Conservation (phyloP, 1,139 yeast species). For the Waltiozyma solani region DNA sequence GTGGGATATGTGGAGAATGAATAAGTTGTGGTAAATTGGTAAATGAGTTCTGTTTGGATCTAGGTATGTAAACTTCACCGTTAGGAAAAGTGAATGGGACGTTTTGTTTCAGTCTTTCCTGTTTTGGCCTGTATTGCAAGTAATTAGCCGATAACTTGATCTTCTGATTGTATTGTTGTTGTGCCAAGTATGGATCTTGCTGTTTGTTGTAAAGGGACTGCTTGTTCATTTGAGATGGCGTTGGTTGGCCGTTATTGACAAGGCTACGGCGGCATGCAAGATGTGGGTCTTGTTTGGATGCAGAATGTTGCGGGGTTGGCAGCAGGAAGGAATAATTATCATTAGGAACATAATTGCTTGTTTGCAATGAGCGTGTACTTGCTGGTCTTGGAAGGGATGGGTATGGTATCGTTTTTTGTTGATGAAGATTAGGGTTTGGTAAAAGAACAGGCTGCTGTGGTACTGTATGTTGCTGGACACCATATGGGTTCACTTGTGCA, state of each 20-base stretch:
- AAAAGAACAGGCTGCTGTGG: no score
- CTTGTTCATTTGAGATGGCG: not conserved
- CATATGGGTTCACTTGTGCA: not conserved
- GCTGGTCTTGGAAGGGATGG: not conserved
- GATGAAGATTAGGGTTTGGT: no score
- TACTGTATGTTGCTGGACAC: not conserved
- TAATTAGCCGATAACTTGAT: not conserved
- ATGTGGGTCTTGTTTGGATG: no score
- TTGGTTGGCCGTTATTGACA: not conserved
- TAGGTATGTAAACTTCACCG: slow-evolving; percentile 20
- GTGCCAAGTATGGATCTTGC: not conserved
- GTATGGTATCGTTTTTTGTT: no score
- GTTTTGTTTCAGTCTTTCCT: slow-evolving; percentile 5
- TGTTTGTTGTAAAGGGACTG: not conserved
- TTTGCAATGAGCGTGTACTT: not conserved
- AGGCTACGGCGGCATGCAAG: not conserved
- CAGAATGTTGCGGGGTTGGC: not conserved
- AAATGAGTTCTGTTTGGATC: slow-evolving; percentile 15
- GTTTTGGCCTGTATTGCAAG: slow-evolving; percentile 1
- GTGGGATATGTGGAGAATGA: not conserved
- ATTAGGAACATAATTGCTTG: not conserved
- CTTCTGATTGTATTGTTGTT: slow-evolving; percentile 1
- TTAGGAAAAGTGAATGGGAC: slow-evolving; percentile 20
- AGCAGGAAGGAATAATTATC: not conserved
- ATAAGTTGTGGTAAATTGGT: slow-evolving; percentile 5